A percentile compares a stretch with the other conserved stretches of the same genome.
phyloP scores from a whole-genome alignment of 805 yeast genomes.

The Kodamaea hsintzibuensis region DNA sequence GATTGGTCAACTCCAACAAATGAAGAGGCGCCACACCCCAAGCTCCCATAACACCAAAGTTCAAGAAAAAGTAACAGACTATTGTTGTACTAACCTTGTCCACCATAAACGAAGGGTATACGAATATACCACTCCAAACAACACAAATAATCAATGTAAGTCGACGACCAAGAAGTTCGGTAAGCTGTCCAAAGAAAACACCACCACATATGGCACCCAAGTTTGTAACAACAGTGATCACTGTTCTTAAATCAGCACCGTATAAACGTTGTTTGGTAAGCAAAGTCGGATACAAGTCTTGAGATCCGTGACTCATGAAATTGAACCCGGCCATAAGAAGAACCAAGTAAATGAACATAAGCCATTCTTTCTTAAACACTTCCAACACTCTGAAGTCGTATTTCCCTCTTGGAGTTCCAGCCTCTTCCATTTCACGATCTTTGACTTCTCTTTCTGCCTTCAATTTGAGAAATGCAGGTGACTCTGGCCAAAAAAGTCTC shows the following conservation, averaged over 20 bases:
- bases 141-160: conserved; percentile 42
- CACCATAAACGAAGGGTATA: conserved; percentile 48
- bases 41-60: conserved; percentile 67
- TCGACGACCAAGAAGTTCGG: conserved; percentile 63
- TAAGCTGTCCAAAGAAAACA: conserved; percentile 55
- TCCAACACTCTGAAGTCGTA: conserved; percentile 4
- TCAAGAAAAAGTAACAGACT: conserved; percentile 64
- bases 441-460: conserved; percentile 2
- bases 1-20: conserved; percentile 58
- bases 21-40: conserved; percentile 75
- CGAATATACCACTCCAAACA: conserved; percentile 51
- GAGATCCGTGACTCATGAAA: conserved; percentile 73
- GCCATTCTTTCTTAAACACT: conserved; percentile 26
- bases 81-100: conserved; percentile 30
- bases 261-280: conserved; percentile 53
- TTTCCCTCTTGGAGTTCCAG: background rate
- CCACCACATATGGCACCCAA: conserved; percentile 72
- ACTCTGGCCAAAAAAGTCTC: conserved; percentile 17
- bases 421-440: background rate
- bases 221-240: conserved; percentile 62
- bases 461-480: conserved; percentile 8
- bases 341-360: conserved; percentile 31
- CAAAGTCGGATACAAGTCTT: conserved; percentile 70
- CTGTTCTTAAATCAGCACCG: conserved; percentile 50
- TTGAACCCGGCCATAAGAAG: conserved; percentile 65